These are phyloP conservation scores for Clitopilus hobsonii DNA, from an alignment of 768 basidiomycete genomes.

Conservation along the genomic window DNA sequence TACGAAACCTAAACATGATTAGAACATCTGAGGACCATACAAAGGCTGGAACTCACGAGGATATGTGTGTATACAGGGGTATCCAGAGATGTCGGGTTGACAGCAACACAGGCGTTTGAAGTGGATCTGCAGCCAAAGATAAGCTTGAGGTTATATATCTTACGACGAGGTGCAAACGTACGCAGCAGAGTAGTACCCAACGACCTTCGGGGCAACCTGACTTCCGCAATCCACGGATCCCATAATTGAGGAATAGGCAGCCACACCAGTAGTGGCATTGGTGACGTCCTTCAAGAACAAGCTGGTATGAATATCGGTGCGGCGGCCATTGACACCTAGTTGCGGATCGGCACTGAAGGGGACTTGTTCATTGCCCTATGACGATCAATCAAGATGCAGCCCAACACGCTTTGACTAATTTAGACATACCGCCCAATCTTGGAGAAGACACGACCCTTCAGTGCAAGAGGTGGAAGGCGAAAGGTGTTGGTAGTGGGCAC, in stretches of 20 bases:
- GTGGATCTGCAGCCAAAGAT: background rate
- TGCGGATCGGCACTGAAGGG: background rate
- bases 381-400: background rate
- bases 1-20: background rate
- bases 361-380: background rate
- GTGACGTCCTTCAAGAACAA: conserved; percentile 6
- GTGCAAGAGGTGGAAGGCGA: background rate
- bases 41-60: background rate
- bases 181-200: conserved; percentile 8
- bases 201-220: conserved; percentile 4
- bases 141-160: background rate
- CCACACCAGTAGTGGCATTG: background rate
- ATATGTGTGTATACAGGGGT: background rate
- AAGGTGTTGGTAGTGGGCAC: conserved; percentile 4
- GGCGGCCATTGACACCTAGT: background rate
- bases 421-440: conserved; percentile 1
- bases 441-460: conserved; percentile 2
- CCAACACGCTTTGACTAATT: background rate
- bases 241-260: conserved; percentile 3
- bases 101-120: background rate
- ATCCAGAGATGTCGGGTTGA: background rate
- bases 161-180: background rate
- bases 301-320: background rate
- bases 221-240: conserved; percentile 4
- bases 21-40: background rate